Percentiles rank a stretch among this genome's conserved stretches.
Conservation (phyloP, 2,329 filamentous ascomycete species). For the Trichoderma sp. region DNA sequence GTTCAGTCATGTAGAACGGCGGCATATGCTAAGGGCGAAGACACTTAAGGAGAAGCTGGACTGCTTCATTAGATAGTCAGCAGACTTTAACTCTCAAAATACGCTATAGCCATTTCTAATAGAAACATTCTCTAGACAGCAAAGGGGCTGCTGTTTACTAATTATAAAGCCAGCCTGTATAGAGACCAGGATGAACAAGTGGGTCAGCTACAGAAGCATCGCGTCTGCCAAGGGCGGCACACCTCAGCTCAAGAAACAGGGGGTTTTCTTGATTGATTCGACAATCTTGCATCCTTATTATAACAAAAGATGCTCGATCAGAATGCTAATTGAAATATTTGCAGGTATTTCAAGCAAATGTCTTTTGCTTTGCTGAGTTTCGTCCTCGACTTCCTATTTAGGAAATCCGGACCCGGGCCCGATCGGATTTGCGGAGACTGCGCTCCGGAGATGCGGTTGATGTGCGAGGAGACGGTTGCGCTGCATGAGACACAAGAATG, state of each 20-base stretch:
- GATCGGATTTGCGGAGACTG: not conserved
- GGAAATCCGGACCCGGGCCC: not conserved
- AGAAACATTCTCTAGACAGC: not conserved
- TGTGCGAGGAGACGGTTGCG: not conserved
- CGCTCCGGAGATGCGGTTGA: not conserved
- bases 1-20: not conserved
- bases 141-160: not conserved
- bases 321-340: not conserved
- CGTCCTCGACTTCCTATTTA: not conserved
- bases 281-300: not conserved
- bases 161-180: not conserved
- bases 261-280: not conserved
- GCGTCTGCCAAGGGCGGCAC: constrained; percentile 4
- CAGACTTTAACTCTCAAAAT: not conserved
- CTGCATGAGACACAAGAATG: not conserved
- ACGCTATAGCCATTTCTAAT: not conserved
- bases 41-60: not conserved
- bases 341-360: not conserved
- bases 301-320: not conserved
- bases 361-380: not conserved
- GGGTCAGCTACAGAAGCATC: not conserved
- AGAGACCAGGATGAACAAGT: not conserved
- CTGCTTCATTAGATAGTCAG: not conserved
- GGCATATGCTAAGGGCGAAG: not conserved
- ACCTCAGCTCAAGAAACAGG: not conserved